Conservation (phyloP, 768 basidiomycete genomes). For the Pleurotus cornucopiae region DNA sequence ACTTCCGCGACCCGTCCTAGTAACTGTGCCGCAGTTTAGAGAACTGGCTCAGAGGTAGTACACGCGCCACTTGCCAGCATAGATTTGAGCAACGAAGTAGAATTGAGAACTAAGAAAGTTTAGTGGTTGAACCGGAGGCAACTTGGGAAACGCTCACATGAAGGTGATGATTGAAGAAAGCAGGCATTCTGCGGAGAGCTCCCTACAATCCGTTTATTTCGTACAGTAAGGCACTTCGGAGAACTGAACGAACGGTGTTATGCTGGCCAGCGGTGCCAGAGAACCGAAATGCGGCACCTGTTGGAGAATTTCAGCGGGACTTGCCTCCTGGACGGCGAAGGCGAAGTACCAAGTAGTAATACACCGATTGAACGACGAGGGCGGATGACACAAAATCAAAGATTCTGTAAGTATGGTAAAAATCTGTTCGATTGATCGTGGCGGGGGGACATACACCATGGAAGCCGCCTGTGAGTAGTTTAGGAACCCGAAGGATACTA, state of each 20-base stretch:
- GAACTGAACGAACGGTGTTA: conserved; percentile 30
- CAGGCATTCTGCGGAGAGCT: conserved; percentile 37
- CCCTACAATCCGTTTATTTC: conserved; percentile 17
- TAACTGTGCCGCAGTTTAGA: not conserved
- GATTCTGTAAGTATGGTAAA: conserved; percentile 11
- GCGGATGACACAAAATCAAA: conserved; percentile 35
- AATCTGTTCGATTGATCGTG: not conserved
- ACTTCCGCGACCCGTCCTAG: conserved; percentile 12
- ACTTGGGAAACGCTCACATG: conserved; percentile 23
- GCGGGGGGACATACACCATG: conserved; percentile 13
- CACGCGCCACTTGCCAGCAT: conserved; percentile 22
- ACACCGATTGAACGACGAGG: conserved; percentile 38
- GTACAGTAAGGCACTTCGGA: not conserved
- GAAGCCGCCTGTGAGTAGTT: conserved; percentile 10
- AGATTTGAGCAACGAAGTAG: conserved; percentile 39
- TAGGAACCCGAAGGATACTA: not conserved
- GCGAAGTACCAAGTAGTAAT: conserved; percentile 36
- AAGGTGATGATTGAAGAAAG: conserved; percentile 38
- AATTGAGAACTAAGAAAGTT: conserved; percentile 32
- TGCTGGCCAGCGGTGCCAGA: conserved; percentile 27
- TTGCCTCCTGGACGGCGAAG: not conserved
- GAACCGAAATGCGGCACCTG: conserved; percentile 43
- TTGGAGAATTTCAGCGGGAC: not conserved
- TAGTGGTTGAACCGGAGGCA: not conserved
- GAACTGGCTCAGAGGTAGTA: not conserved